Base-by-base conservation (phyloP, 768 basidiomycete genomes). In the Nidularia sp. region DNA sequence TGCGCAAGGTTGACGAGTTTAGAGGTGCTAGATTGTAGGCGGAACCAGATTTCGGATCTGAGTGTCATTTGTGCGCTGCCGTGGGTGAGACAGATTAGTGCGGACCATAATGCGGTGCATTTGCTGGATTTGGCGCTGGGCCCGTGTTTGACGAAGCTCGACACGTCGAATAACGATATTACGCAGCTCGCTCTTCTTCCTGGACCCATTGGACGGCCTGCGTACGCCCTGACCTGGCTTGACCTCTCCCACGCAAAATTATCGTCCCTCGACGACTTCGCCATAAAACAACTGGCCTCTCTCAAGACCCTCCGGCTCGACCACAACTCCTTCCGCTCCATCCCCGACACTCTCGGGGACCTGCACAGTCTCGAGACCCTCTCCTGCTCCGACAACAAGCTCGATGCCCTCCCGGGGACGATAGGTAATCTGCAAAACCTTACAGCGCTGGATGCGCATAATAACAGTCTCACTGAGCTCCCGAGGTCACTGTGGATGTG, bases 181-280 rank as follows among this genome's bases (percentile, higher is more conserved):
- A 94, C 90, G 0, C 81, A 86, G 47, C 76, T 93, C 55, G 83
- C 78, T 43, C 76, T 88, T 35, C 73, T 75, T 22, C 81, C 75
- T 33, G 78, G 75, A 25, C 77, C 84, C 1, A 70, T 61, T 12
- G 63, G 62, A 6, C 56, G 61, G 6, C 66, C 67, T n/a, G 63
- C 79, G 0, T 84, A 79, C 53, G 71, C 78, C 12, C 78, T 98
- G 34, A 89, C 86, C 2, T 76, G 79, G n/a, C 81, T 99, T 25
- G 88, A 98, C 61, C 76, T 98, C 48, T 94, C 93, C 2, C 78
- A 90, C 57, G 86, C 88, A 47, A 96, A 96, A 65, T 79, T 98
- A 2, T 90, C 90, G 2, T 82, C 86, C 1, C 74, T 98, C 4
- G 88, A 93, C 52, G 85, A 90, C 52, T 70, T 79, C 36, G 81